These are phyloP conservation scores for Botrytis sinoallii DNA, from an alignment of 2,329 filamentous ascomycete genomes.

Conservation along the genomic window DNA sequence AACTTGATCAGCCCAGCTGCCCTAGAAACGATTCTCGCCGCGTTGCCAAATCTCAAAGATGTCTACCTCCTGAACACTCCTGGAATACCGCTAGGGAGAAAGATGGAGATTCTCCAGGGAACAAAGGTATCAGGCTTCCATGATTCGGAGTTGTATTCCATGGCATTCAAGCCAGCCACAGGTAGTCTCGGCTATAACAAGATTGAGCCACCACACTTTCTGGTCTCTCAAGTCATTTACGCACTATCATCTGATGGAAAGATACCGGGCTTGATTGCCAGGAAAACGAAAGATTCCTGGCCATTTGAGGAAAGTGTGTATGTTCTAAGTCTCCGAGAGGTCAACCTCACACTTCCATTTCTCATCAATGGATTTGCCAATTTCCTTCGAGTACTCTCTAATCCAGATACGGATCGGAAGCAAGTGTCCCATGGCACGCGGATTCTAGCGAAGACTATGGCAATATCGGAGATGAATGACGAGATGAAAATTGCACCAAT, in stretches of 20 bases:
- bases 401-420: background rate
- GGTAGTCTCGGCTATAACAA: background rate
- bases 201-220: background rate
- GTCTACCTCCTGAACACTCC: background rate
- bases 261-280: background rate
- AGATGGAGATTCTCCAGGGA: background rate
- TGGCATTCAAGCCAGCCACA: background rate
- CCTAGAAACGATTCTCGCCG: background rate
- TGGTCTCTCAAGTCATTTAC: background rate
- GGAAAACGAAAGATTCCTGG: rapidly evolving
- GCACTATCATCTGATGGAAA: background rate
- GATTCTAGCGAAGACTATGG: background rate
- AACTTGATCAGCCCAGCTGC: background rate
- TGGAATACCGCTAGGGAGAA: background rate
- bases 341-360: background rate
- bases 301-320: background rate
- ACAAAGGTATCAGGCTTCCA: background rate
- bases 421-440: background rate
- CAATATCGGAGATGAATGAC: background rate
- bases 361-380: background rate
- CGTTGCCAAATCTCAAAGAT: background rate
- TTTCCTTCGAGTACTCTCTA: background rate
- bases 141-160: background rate
- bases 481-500: background rate
- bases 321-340: background rate